Conservation (phyloP, 106 monocot species). For the Chionographis japonica region DNA sequence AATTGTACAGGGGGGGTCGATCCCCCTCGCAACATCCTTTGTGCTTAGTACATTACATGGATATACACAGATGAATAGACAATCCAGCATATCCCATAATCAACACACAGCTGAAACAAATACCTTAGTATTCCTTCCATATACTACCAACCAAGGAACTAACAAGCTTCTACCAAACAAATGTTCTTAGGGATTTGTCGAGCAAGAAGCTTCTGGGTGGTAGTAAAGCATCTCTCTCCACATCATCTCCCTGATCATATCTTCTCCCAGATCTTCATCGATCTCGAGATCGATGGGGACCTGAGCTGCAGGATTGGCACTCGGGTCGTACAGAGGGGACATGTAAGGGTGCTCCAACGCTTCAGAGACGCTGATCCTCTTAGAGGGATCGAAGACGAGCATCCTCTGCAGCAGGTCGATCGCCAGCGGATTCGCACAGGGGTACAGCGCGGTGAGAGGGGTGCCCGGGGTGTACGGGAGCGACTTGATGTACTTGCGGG, state of each 20-base stretch:
- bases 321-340: constrained; percentile 72
- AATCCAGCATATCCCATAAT: too few relatives aligned
- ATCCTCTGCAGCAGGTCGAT: constrained; percentile 65
- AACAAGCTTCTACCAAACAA: too few relatives aligned
- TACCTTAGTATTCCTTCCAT: too few relatives aligned
- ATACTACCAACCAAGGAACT: too few relatives aligned
- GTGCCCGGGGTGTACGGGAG: constrained; percentile 47
- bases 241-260: constrained; percentile 63
- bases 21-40: too few relatives aligned
- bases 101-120: too few relatives aligned
- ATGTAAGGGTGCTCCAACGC: constrained; percentile 71
- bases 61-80: too few relatives aligned
- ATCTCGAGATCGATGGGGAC: constrained; percentile 60
- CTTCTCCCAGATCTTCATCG: constrained; percentile 55
- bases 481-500: constrained; percentile 58
- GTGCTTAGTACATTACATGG: too few relatives aligned
- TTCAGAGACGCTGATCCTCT: constrained; percentile 62
- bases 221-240: constrained; percentile 67
- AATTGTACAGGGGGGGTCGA: too few relatives aligned
- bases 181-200: too few relatives aligned
- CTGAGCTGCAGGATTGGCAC: constrained; percentile 40
- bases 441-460: constrained; percentile 40
- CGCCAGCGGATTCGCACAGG: constrained; percentile 54
- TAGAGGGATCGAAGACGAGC: constrained; percentile 71
- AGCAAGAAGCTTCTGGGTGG: constrained; percentile 42